These are phyloP conservation scores for Penicillium herquei DNA, from an alignment of 495 filamentous ascomycete species.

Conservation along the genomic window DNA sequence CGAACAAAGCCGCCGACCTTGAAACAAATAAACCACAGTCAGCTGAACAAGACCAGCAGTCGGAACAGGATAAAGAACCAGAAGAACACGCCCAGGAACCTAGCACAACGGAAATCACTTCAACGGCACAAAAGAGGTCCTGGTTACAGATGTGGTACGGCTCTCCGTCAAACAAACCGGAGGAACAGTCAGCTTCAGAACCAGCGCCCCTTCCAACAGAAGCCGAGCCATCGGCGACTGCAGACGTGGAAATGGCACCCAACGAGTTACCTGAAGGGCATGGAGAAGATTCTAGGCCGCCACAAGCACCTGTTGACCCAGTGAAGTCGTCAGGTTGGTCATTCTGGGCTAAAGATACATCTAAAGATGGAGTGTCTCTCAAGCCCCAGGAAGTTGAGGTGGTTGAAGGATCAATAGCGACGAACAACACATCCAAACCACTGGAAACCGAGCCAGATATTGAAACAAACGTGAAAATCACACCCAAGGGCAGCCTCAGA, in stretches of 20 bases:
- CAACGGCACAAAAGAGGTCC: constrained; percentile 36
- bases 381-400: constrained; percentile 46
- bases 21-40: constrained; percentile 19
- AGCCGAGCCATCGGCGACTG: constrained; percentile 9
- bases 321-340: constrained; percentile 72
- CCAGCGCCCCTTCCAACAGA: constrained; percentile 22
- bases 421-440: constrained; percentile 24
- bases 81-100: constrained; percentile 14
- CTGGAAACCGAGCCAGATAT: constrained; percentile 16
- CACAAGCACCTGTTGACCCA: constrained; percentile 36
- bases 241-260: constrained; percentile 22
- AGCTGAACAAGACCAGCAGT: constrained; percentile 5
- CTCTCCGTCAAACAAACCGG: constrained; percentile 26
- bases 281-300: constrained; percentile 32
- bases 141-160: constrained; percentile 53
- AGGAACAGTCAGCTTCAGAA: constrained; percentile 22
- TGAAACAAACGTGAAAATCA: constrained; percentile 39
- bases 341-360: constrained; percentile 74
- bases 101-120: constrained; percentile 18
- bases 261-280: constrained; percentile 16
- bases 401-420: constrained; percentile 68
- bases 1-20: constrained; percentile 17
- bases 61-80: constrained; percentile 10
- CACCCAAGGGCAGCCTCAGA: constrained; percentile 43
- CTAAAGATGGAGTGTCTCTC: constrained; percentile 38